Conservation (phyloP, 495 filamentous ascomycete species). For the Hypoxylon crocopeplum region DNA sequence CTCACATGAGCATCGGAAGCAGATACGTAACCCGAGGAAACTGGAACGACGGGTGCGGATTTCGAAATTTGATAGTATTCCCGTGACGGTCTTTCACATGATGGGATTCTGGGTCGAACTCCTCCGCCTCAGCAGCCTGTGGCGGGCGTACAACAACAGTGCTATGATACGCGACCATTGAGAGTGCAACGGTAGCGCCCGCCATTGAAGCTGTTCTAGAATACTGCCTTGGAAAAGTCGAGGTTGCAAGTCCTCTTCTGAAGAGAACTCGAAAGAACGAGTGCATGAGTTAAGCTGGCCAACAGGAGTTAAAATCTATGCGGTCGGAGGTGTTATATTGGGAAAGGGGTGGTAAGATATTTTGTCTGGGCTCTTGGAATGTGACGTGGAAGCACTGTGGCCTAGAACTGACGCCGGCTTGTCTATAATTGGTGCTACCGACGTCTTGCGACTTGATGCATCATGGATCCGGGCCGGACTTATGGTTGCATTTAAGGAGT, state of each 20-base stretch:
- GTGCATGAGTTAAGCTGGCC: slow-evolving; percentile 2
- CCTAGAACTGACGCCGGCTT: no score
- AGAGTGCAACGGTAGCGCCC: slow-evolving; percentile 21
- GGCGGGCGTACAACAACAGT: slow-evolving; percentile 34
- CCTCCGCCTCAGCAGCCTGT: slow-evolving; percentile 24
- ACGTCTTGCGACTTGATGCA: no score
- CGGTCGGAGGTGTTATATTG: no score
- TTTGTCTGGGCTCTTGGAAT: no score
- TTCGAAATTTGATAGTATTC: slow-evolving; percentile 44
- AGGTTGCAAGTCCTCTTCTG: slow-evolving; percentile 11
- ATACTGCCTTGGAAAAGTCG: slow-evolving; percentile 7
- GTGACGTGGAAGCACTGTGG: no score
- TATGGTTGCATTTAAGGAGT: no score
- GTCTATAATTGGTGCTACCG: no score
- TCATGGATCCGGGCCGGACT: no score
- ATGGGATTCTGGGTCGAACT: slow-evolving; percentile 38
- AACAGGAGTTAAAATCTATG: slow-evolving; percentile 5
- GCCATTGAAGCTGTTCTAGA: slow-evolving; percentile 20
- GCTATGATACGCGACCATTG: slow-evolving; percentile 36
- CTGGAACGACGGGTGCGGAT: slow-evolving; percentile 44
- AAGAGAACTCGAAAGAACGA: slow-evolving; percentile 21
- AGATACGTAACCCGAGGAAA: slow-evolving; percentile 11
- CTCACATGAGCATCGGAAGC: slow-evolving; percentile 3
- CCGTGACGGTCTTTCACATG: slow-evolving; percentile 45
- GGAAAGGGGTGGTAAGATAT: no score